These are phyloP conservation scores for Colletotrichum zoysiae DNA, from an alignment of 2,329 filamentous ascomycete genomes.

Conservation along the genomic window DNA sequence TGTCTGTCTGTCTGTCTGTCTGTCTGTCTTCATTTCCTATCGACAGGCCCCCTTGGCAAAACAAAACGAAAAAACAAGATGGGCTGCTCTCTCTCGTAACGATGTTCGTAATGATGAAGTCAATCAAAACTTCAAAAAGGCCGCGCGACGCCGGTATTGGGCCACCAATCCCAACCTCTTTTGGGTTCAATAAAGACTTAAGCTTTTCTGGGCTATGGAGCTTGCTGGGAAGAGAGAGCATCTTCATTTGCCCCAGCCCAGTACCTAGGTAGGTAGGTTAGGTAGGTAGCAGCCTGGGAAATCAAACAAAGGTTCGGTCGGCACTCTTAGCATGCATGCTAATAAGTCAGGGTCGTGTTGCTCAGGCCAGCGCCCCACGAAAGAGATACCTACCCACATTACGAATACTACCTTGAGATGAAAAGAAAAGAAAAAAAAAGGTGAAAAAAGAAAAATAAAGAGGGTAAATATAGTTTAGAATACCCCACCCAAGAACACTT, in stretches of 20 bases:
- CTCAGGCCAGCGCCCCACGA: neutral
- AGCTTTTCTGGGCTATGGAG: conserved; percentile 29
- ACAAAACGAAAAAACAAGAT: neutral
- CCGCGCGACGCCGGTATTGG: conserved; percentile 16
- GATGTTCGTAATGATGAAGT: conserved; percentile 7
- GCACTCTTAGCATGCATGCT: conserved; percentile 14
- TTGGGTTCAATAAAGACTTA: conserved; percentile 17
- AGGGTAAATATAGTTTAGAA: neutral
- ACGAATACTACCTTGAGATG: no score
- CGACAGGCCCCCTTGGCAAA: conserved; percentile 23
- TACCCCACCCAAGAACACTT: conserved; percentile 7
- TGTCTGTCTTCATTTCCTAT: conserved; percentile 11
- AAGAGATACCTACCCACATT: neutral
- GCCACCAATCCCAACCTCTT: neutral
- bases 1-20: no score
- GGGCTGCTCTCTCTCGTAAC: neutral
- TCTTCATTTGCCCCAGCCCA: conserved; percentile 15
- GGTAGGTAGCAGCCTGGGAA: neutral
- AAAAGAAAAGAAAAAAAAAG: no score
- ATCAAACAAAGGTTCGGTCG: neutral
- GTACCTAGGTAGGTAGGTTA: no score
- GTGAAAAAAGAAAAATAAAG: no score
- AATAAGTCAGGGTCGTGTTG: conserved; percentile 22
- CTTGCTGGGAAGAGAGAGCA: conserved; percentile 6
- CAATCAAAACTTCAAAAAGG: conserved; percentile 13